These are phyloP conservation scores for Tubosaeta sp. DNA, from an alignment of 768 basidiomycete genomes.

Conservation along the genomic window DNA sequence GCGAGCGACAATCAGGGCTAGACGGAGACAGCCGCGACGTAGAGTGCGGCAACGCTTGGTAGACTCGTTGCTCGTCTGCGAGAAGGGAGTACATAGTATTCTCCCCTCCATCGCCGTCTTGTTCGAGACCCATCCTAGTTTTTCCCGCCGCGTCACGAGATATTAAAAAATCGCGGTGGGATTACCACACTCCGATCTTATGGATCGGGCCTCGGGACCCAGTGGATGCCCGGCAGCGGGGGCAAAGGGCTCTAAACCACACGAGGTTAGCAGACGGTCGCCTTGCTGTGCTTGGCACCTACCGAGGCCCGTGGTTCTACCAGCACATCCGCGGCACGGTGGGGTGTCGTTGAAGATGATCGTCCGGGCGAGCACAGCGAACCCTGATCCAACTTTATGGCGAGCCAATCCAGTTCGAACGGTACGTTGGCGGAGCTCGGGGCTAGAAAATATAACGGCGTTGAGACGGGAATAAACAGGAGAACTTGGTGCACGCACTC, in stretches of 20 bases:
- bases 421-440: neutral
- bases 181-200: conserved; percentile 8
- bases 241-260: conserved; percentile 2
- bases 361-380: neutral
- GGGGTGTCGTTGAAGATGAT: conserved; percentile 1
- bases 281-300: conserved; percentile 3
- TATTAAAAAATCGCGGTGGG: conserved; percentile 19
- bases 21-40: neutral
- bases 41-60: neutral
- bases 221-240: conserved; percentile 12
- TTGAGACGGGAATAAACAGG: neutral
- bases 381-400: conserved; percentile 2
- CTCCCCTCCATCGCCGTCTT: conserved; percentile 5
- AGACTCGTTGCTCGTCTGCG: neutral
- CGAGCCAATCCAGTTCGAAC: neutral
- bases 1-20: conserved; percentile 15
- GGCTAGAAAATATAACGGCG: conserved; percentile 7
- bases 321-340: conserved; percentile 1
- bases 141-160: conserved; percentile 7
- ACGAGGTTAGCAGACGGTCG: conserved; percentile 14
- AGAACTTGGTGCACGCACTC: conserved; percentile 1
- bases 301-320: conserved; percentile 1
- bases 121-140: conserved; percentile 11
- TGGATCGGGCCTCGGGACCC: conserved; percentile 3
- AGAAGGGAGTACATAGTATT: neutral